These are phyloP conservation scores for Suillus tomentosus DNA, from an alignment of 768 basidiomycete genomes.

Conservation along the genomic window DNA sequence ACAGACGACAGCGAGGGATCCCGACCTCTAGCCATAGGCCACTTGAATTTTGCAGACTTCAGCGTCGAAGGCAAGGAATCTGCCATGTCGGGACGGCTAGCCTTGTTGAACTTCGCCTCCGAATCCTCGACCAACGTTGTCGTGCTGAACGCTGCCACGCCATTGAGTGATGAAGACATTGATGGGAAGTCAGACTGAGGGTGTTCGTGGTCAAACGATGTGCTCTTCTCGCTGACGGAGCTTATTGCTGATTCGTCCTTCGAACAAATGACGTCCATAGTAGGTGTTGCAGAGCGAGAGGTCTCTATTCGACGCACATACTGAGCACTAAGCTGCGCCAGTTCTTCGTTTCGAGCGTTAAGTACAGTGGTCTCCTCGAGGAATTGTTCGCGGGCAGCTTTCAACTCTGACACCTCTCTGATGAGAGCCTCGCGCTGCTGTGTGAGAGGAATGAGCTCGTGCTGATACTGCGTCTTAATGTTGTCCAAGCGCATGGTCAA, in stretches of 20 bases:
- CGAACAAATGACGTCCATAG: conserved; percentile 11
- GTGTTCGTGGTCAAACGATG: conserved; percentile 31
- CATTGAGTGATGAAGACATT: conserved; percentile 20
- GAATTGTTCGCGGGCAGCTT: conserved; percentile 81
- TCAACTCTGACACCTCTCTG: conserved; percentile 85
- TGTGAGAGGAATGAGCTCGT: conserved; percentile 82
- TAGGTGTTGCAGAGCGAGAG: conserved; percentile 21
- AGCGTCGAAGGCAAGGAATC: conserved; percentile 52
- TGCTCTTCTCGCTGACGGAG: conserved; percentile 26
- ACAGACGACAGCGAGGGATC: conserved; percentile 38
- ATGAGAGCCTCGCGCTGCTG: conserved; percentile 76
- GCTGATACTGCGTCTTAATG: conserved; percentile 85
- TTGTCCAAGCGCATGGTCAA: conserved; percentile 84
- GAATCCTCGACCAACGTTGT: conserved; percentile 29
- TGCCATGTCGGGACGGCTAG: conserved; percentile 30
- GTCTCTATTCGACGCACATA: conserved; percentile 78
- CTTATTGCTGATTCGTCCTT: conserved; percentile 14
- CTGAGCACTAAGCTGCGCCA: conserved; percentile 84
- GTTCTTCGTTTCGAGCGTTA: conserved; percentile 89
- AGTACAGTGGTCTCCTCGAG: conserved; percentile 91
- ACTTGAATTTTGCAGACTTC: conserved; percentile 66
- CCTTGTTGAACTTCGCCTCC: conserved; percentile 29
- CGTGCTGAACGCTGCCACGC: conserved; percentile 22
- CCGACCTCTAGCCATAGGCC: conserved; percentile 63
- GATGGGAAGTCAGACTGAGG: conserved; percentile 15